Base-by-base conservation (phyloP, 768 basidiomycete genomes). In the Kondoa subrosea region DNA sequence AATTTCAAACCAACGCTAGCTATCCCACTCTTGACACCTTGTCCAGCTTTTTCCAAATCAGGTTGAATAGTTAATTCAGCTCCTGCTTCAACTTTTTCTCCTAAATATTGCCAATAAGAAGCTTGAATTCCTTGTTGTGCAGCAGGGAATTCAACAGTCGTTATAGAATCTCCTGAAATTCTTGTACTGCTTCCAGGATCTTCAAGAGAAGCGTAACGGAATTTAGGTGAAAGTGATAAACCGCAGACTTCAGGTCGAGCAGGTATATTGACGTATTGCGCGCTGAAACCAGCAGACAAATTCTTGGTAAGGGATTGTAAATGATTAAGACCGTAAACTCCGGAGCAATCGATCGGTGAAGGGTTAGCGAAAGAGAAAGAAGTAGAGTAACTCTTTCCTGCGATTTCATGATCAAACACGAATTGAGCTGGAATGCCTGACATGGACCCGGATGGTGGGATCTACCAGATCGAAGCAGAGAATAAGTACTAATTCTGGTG, bases 1-100 rank as follows among this genome's bases (percentile, higher is more conserved):
- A 92, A 99, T 80, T 95, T 96, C 68, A 91, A 91, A 34, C 91
- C 95, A 14, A 96, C 79, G 1, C 92, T 95, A 29, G 93, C 89
- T 62, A 92, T 80, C 14, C 92, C 95, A 75, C 93, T 92, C 73
- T 93, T 81, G 40, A 50, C 21, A 21, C 40, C 21, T 50, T 21
- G 12, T 8, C 40, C 40, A 74, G 89, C 86, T 67, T 81, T 80
- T 4, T 74, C 72, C 67, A 77, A 72, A 25, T 85, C 82, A 32
- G 87, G 87, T 66, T 91, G 81, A 56, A 92, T 77, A 76, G 90
- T 85, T 68, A 99, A 78, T 73, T 97, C 93, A 33, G 91, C 90
- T 33, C 90, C 93, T n/a, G 92, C 91, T 70, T 97, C 95, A 15
- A 99, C 87, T 78, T 93, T 91, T 67, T 93, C 89, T 77, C 87